Evolutionary conservation across 768 basidiomycete genomes (phyloP).

Genomic region (Suillus decipiens): DNA sequence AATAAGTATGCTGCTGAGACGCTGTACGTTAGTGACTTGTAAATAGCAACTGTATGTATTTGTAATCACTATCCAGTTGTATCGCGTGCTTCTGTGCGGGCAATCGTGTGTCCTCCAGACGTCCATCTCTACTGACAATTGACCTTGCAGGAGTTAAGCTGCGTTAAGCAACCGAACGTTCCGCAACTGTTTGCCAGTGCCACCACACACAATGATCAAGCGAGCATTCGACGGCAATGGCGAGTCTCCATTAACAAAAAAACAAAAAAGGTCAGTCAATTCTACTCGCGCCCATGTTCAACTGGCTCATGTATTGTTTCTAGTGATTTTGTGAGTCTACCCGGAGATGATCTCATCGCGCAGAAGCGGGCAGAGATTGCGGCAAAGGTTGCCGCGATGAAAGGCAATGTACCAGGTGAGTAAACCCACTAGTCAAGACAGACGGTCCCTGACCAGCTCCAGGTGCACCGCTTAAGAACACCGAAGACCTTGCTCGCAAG

Average conservation of each 20-base stretch:
- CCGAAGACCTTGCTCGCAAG: constrained; percentile 66
- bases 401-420: constrained; percentile 38
- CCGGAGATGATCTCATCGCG: constrained; percentile 69
- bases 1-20: neutral
- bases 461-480: constrained; percentile 42
- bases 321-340: constrained; percentile 72
- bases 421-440: constrained; percentile 20
- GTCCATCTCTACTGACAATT: too few relatives aligned
- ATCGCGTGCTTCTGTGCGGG: too few relatives aligned
- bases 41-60: too few relatives aligned
- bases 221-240: constrained; percentile 57
- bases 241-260: constrained; percentile 54
- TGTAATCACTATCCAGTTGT: too few relatives aligned
- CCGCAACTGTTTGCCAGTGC: neutral
- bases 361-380: constrained; percentile 84
- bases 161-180: neutral
- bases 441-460: constrained; percentile 39
- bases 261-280: constrained; percentile 61
- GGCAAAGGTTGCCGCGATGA: constrained; percentile 83
- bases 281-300: constrained; percentile 9
- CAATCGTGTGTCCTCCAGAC: too few relatives aligned
- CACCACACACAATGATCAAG: constrained; percentile 55
- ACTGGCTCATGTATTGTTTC: constrained; percentile 20
- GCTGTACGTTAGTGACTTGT: too few relatives aligned
- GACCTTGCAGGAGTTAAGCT: neutral